Base-by-base conservation (phyloP, 75 land plant genomes). In the Pinus albicaulis region DNA sequence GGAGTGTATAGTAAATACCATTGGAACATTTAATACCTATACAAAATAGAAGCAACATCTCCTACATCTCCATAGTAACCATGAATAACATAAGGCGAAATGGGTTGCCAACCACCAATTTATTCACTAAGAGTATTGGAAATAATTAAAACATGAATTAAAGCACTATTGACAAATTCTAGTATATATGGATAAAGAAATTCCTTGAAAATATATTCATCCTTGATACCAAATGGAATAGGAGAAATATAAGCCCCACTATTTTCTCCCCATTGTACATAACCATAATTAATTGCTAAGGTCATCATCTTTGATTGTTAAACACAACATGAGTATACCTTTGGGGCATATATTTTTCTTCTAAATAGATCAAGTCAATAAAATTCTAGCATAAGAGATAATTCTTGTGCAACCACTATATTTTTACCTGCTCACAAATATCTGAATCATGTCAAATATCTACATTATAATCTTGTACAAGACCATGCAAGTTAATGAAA, bases 21-120 rank as follows among this genome's bases (percentile, higher is more conserved):
- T 92, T 0, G 95, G 95, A 25, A 92, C 95, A 78, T 92, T 92
- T 23, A 92, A 65, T 93, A 90, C 61, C 92, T 91, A 7, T 93
- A 92, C 53, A 92, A 89, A 41, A 92, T 86, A 13, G 92, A 86
- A 11, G 94, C 90, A 70, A 82, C 79, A 78, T 89, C 87, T 31
- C 89, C 95, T 60, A 93, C 95, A 90, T 93, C 95, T 0, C 93
- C 95, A 84, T 93, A 93, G 71, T 93, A 93, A 10, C 95, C 95
- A 75, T 93, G 95, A 76, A 93, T 86, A 38, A 93, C 93, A 79
- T 93, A 87, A 38, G 95, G 95, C 95, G 91, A 91, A 13, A 93
- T 86, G 17, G 89, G 87, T 12, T 89, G 83, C 1, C 95, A 93
- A 4, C 78, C 79, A 15, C 90, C 89, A 73, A 91, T 85, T 77